phyloP scores from a whole-genome alignment of 2,329 filamentous ascomycete genomes.

The Scedosporium boydii region DNA sequence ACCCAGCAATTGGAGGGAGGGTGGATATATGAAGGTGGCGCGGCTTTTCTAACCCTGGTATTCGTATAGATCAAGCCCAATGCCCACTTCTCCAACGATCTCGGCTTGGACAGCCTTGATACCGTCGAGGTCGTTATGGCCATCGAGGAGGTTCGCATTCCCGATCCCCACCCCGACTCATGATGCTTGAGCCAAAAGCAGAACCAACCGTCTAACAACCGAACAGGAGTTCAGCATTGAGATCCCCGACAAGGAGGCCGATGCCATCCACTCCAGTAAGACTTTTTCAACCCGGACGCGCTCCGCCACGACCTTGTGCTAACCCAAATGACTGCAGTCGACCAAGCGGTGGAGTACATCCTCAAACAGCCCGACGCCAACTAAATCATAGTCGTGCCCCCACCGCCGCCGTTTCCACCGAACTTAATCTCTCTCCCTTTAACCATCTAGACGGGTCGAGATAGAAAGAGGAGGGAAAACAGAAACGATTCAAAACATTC shows the following conservation, averaged over 20 bases:
- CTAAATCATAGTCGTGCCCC: slow-evolving; percentile 26
- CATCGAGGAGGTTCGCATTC: slow-evolving; percentile 75
- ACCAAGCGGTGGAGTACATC: slow-evolving; percentile 94
- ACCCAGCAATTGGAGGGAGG: background rate
- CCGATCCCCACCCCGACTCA: background rate
- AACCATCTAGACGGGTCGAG: background rate
- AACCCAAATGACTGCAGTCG: slow-evolving; percentile 45
- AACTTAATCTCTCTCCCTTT: background rate
- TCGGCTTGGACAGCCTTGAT: slow-evolving; percentile 93
- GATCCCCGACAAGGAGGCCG: slow-evolving; percentile 95
- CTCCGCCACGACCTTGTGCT: background rate
- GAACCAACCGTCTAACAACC: background rate
- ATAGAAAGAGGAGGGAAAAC: background rate
- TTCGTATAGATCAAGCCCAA: slow-evolving; percentile 60
- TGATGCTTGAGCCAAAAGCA: slow-evolving; percentile 12
- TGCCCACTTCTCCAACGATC: slow-evolving; percentile 94
- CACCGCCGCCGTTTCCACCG: background rate
- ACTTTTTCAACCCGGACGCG: slow-evolving; percentile 10
- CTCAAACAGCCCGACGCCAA: slow-evolving; percentile 83
- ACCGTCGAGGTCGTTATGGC: slow-evolving; percentile 99
- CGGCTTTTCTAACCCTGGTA: slow-evolving; percentile 10
- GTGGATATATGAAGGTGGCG: slow-evolving; percentile 8
- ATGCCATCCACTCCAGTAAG: slow-evolving; percentile 88
- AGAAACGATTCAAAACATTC: background rate
- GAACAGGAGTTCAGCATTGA: slow-evolving; percentile 67